Percentiles rank a stretch among this genome's conserved stretches.
Evolutionary conservation across 192 early-diverging fungal species (phyloP).

Genomic region (Rhizophagus sp.): DNA sequence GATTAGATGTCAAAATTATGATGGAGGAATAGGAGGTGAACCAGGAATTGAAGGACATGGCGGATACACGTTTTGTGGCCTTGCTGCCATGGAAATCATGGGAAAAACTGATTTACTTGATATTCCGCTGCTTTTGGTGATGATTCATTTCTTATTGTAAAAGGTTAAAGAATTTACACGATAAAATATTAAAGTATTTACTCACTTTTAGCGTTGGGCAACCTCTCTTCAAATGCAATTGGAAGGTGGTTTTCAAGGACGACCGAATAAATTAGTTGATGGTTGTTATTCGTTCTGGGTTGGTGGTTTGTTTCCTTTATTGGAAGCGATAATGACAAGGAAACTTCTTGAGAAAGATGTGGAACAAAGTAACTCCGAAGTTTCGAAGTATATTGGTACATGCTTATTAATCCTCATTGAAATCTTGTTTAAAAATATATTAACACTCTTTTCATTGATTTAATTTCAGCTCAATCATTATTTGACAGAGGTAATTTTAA

Average conservation of each 20-base stretch:
- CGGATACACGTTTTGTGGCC: slow-evolving; percentile 92
- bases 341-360: slow-evolving; percentile 25
- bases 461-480: slow-evolving; percentile 21
- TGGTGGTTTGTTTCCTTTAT: slow-evolving; percentile 75
- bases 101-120: slow-evolving; percentile 66
- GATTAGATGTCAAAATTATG: slow-evolving; percentile 80
- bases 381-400: background rate
- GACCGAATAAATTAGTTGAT: slow-evolving; percentile 97
- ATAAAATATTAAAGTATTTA: too few relatives aligned
- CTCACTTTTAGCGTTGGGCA: slow-evolving; percentile 65
- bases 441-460: slow-evolving; percentile 30
- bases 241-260: slow-evolving; percentile 95
- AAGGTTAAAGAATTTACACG: background rate
- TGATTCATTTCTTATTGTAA: background rate
- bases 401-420: background rate
- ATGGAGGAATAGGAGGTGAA: slow-evolving; percentile 86
- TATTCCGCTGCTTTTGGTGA: slow-evolving; percentile 55
- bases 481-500: slow-evolving; percentile 13
- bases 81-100: slow-evolving; percentile 84
- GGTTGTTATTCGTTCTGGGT: slow-evolving; percentile 99
- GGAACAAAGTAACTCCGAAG: background rate
- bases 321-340: slow-evolving; percentile 50
- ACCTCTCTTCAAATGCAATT: slow-evolving; percentile 76
- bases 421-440: background rate
- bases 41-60: slow-evolving; percentile 92